Base-by-base conservation (phyloP, 2,329 filamentous ascomycete species). In the Aureobasidium zeae region DNA sequence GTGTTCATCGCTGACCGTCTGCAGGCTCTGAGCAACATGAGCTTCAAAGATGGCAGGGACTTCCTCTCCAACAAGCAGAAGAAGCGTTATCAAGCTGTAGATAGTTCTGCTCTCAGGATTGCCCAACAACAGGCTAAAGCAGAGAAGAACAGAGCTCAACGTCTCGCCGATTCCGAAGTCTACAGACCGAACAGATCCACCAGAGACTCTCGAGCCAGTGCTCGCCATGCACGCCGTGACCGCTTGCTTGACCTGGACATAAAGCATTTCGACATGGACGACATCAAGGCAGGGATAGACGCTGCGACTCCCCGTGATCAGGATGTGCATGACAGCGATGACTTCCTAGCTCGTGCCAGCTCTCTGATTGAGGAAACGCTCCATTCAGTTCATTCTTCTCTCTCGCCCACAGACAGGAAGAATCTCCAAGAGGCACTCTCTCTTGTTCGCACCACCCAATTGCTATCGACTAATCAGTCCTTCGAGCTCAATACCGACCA, bases 381-480 rank as follows among this genome's bases (percentile, higher is more conserved):
- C 15, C 10, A 9, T 9, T 41, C 37, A 1, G 12, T 12, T 19
- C 28, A 19, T 12, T 30, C 36, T 10, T 9, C 15, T 3, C 20
- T 41, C 7, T 41, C 28, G 5, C 5, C 28, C 7, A 10, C 13
- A 13, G 37, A 41, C 9, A 26, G 37, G 11, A 32, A 41, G 37
- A 41, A 32, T 12, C 37, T 41, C 21, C 20, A 32, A 25, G 37
- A 41, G 25, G 37, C 37, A 6, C 37, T 41, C 20, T 31, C 26
- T 12, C 37, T 41, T 15, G 28, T 41, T 20, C 37, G 28, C 9
- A 41, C 37, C 16, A 30, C 29, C 3, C 37, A 32, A 2, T 13
- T 41, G 19, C 37, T 41, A 3, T 32, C 26, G 8, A 2, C 13
- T 8, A 11, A 17, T n/a, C 29, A 41, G 4, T 9, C 29, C 28